Percentiles rank a stretch among this genome's conserved stretches.
These are phyloP conservation scores for Lolium rigidum DNA, from an alignment of 176 grass and related monocot genomes.

Conservation along the genomic window DNA sequence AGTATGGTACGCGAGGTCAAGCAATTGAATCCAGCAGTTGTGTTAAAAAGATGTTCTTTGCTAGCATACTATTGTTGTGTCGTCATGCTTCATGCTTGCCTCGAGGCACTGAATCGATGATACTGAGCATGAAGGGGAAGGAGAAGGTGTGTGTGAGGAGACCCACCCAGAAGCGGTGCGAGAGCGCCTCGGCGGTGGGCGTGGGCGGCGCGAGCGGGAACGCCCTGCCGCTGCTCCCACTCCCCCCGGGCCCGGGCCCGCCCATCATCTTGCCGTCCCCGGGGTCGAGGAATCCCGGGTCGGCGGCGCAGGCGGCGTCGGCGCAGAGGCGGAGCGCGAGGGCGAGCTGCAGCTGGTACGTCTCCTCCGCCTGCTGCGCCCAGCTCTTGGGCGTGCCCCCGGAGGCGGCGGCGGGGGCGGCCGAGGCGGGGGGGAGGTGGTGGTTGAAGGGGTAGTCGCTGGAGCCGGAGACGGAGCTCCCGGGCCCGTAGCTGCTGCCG, in stretches of 20 bases:
- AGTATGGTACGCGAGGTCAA: too few species aligned
- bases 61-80: too few species aligned
- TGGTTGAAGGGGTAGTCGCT: slow-evolving; percentile 69
- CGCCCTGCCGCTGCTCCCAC: slow-evolving; percentile 36
- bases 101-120: not conserved
- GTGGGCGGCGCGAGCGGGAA: slow-evolving; percentile 53
- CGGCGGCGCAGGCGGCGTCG: slow-evolving; percentile 68
- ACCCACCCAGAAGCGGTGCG: slow-evolving; percentile 85
- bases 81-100: too few species aligned
- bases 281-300: slow-evolving; percentile 79
- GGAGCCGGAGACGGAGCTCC: slow-evolving; percentile 74
- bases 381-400: slow-evolving; percentile 80
- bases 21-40: not conserved
- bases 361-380: slow-evolving; percentile 98
- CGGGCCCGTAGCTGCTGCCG: slow-evolving; percentile 95
- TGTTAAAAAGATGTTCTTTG: not conserved
- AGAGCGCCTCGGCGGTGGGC: slow-evolving; percentile 61
- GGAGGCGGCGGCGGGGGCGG: slow-evolving; percentile 11
- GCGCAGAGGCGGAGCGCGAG: slow-evolving; percentile 92
- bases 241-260: not conserved
- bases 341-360: slow-evolving; percentile 94
- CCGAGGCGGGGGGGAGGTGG: slow-evolving; percentile 30
- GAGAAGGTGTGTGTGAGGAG: not conserved
- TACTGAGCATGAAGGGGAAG: not conserved
- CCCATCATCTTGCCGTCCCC: slow-evolving; percentile 27